Evolutionary conservation across 1,139 yeast genomes (phyloP).

Genomic region (Yueomyces sp.): DNA sequence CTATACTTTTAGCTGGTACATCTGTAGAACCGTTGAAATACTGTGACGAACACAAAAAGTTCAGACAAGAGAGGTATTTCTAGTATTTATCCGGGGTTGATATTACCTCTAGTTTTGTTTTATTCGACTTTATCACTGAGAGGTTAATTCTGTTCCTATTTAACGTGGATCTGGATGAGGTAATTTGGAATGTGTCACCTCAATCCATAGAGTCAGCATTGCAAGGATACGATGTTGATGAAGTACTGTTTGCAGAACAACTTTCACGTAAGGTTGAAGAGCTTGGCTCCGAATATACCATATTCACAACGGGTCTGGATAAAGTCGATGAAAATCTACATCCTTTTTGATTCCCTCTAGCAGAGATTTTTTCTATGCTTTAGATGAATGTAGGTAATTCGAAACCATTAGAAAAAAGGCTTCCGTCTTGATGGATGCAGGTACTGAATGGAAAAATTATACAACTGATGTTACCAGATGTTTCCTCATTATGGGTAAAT

Average conservation of each 20-base stretch:
- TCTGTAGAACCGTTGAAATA: conserved; percentile 51
- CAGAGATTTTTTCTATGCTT: conserved; percentile 48
- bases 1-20: conserved; percentile 59
- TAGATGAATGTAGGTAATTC: conserved; percentile 82
- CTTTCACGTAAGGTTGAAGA: conserved; percentile 26
- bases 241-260: conserved; percentile 8
- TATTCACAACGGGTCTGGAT: conserved; percentile 30
- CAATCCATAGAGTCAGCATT: conserved; percentile 53
- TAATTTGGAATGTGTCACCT: conserved; percentile 96
- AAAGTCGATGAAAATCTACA: conserved; percentile 22
- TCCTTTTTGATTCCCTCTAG: conserved; percentile 31
- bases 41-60: conserved; percentile 66
- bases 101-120: conserved; percentile 62
- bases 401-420: conserved; percentile 44
- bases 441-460: conserved; percentile 92
- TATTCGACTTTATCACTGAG: conserved; percentile 43
- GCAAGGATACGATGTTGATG: conserved; percentile 64
- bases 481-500: conserved; percentile 83
- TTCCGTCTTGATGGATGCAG: conserved; percentile 84
- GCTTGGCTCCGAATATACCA: conserved; percentile 21
- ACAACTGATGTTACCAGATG: conserved; percentile 92
- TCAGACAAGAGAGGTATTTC: conserved; percentile 86
- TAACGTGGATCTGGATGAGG: conserved; percentile 71
- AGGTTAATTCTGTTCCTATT: conserved; percentile 67
- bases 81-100: conserved; percentile 79